phyloP scores from a whole-genome alignment of 148 eudicot species.

The Nyssa sinensis region DNA sequence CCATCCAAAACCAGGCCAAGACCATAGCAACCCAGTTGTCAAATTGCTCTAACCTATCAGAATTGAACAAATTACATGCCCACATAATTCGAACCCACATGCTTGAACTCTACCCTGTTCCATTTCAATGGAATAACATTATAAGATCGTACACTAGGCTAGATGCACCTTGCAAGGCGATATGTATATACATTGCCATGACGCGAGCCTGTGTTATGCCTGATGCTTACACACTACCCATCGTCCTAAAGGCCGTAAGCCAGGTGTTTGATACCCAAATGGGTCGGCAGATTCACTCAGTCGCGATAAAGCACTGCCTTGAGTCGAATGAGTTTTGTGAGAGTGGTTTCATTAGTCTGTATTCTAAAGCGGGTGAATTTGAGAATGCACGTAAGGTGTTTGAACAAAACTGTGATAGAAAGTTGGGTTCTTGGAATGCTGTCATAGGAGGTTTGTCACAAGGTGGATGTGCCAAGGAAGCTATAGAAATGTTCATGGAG shows the following conservation, averaged over 20 bases:
- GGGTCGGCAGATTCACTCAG: conserved; percentile 48
- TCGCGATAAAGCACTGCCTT: conserved; percentile 49
- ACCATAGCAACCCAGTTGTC: conserved; percentile 35
- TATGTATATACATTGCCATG: conserved; percentile 46
- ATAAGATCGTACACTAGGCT: conserved; percentile 57
- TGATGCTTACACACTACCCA: conserved; percentile 63
- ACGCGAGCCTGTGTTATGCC: conserved; percentile 40
- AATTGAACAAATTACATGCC: conserved; percentile 49
- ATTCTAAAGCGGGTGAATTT: conserved; percentile 50
- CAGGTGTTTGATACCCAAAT: conserved; percentile 31
- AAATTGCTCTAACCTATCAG: conserved; percentile 33
- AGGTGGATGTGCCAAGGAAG: conserved; percentile 49
- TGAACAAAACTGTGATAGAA: conserved; percentile 57
- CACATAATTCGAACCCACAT: conserved; percentile 51
- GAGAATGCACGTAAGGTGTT: conserved; percentile 62
- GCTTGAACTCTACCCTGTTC: conserved; percentile 29
- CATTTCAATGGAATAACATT: conserved; percentile 58
- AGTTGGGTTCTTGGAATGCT: conserved; percentile 93
- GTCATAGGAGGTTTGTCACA: conserved; percentile 64
- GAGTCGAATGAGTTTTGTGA: conserved; percentile 55
- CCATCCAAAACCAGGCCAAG: conserved; percentile 21
- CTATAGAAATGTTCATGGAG: conserved; percentile 50
- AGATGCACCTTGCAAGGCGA: conserved; percentile 40
- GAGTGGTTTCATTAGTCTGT: conserved; percentile 68
- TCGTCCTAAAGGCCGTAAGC: conserved; percentile 55